Conservation (phyloP, 1,284 basidiomycete genomes). For the Ustilago crameri region DNA sequence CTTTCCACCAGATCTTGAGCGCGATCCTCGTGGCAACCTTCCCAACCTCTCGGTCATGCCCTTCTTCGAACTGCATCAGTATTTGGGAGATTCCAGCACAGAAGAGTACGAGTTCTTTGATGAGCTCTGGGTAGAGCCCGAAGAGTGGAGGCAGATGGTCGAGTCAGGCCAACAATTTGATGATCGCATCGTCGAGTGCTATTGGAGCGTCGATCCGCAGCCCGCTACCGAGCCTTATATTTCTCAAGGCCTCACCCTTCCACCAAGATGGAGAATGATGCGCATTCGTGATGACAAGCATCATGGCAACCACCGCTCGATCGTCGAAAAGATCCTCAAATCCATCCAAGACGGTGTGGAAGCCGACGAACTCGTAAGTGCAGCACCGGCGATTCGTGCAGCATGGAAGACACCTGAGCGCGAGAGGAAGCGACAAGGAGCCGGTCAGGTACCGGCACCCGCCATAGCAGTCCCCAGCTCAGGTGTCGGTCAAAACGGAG, state of each 20-base stretch:
- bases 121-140: conserved; percentile 83
- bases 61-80: conserved; percentile 83
- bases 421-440: conserved; percentile 30
- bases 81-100: conserved; percentile 66
- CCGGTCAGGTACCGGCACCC: conserved; percentile 17
- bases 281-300: conserved; percentile 65
- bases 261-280: conserved; percentile 64
- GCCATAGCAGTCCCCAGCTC: conserved; percentile 2
- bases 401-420: conserved; percentile 60
- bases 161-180: conserved; percentile 85
- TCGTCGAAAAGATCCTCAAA: conserved; percentile 60
- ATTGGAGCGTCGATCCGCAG: conserved; percentile 76
- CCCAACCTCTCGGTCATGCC: conserved; percentile 89
- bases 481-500: background rate
- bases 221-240: conserved; percentile 41
- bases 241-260: conserved; percentile 21
- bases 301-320: conserved; percentile 62
- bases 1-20: conserved; percentile 77
- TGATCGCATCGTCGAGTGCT: conserved; percentile 91
- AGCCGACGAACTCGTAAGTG: conserved; percentile 52
- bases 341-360: conserved; percentile 65
- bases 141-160: conserved; percentile 95
- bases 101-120: conserved; percentile 84
- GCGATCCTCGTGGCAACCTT: conserved; percentile 61
- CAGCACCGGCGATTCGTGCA: conserved; percentile 51